phyloP scores from a whole-genome alignment of 2,329 filamentous ascomycete genomes.

The Nigrospora oryzae region DNA sequence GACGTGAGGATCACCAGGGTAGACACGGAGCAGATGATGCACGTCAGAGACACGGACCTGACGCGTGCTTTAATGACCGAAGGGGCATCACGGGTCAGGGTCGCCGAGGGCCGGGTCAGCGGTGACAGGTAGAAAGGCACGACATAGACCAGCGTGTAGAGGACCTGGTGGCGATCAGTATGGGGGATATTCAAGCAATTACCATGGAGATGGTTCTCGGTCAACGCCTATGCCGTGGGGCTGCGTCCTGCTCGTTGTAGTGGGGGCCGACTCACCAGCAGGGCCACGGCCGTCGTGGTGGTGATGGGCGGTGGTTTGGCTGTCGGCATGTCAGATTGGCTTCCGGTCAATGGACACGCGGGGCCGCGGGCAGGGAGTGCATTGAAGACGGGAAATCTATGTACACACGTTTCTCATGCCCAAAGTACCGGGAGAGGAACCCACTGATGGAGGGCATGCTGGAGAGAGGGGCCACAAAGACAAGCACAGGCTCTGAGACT shows the following conservation, averaged over 20 bases:
- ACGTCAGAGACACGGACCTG: slow-evolving; percentile 69
- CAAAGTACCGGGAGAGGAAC: slow-evolving; percentile 18
- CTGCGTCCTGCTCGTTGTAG: background rate
- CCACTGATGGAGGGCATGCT: slow-evolving; percentile 19
- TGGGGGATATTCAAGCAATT: background rate
- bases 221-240: too few species aligned
- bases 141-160: slow-evolving; percentile 86
- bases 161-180: slow-evolving; percentile 37
- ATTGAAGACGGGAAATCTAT: background rate
- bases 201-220: too few species aligned
- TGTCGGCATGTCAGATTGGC: slow-evolving; percentile 13
- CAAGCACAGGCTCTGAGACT: background rate
- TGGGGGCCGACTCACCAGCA: slow-evolving; percentile 22
- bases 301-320: slow-evolving; percentile 31
- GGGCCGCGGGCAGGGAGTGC: background rate
- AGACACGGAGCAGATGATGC: slow-evolving; percentile 54
- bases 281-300: slow-evolving; percentile 23
- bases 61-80: slow-evolving; percentile 84
- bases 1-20: slow-evolving; percentile 60
- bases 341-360: background rate
- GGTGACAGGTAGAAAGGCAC: slow-evolving; percentile 80
- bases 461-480: background rate
- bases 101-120: slow-evolving; percentile 69
- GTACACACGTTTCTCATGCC: slow-evolving; percentile 19
- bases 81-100: slow-evolving; percentile 77